Evolutionary conservation across 2,329 filamentous ascomycete genomes (phyloP), one percentile per base, ranked within the genome.

Genomic region (Akanthomyces lecanii): DNA sequence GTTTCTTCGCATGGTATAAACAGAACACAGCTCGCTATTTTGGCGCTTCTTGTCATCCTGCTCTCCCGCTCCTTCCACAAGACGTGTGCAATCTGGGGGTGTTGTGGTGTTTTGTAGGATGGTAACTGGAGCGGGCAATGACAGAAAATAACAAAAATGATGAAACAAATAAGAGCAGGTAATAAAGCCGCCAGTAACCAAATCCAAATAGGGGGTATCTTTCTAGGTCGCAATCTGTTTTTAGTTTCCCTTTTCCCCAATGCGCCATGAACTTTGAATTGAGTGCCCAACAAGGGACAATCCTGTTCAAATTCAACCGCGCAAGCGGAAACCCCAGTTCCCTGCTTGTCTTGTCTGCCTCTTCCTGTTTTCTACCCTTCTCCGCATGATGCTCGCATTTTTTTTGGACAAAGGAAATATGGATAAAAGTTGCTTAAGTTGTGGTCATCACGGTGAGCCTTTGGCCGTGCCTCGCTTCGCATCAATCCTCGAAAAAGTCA

Each of bases 401-500:
- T 65, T 36, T 36, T 7, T 61, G 45, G 61, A 71, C 70, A 72
- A 71, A 71, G 66, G 67, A 71, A 72, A 71, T 36, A 36, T 21
- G 30, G 59, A 57, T 61, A 50, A 66, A 53, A 57, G 4, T 55
- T 40, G 56, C 57, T 47, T 59, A 62, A 44, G 61, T 28, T 45
- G 23, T 47, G n/a, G 38, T 47, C 56, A 14, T 52, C 45, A 11
- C 30, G 33, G 23, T 55, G 52, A 50, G 30, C 7, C 36, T 44
- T 25, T 18, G n/a, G 58, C 25, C 33, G 28, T 44, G 54, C 40
- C 50, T 36, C 28, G 23, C 59, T 40, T 48, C 16, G 57, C 48
- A 64, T 70, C 65, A 76, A 65, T 79, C 77, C 68, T 84, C 81
- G 67, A 84, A 85, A 74, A 85, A 85, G 61, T 81, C 82, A 40